Evolutionary conservation across 352 stramenopile genomes (phyloP).

Genomic region (Phytophthora lateralis): DNA sequence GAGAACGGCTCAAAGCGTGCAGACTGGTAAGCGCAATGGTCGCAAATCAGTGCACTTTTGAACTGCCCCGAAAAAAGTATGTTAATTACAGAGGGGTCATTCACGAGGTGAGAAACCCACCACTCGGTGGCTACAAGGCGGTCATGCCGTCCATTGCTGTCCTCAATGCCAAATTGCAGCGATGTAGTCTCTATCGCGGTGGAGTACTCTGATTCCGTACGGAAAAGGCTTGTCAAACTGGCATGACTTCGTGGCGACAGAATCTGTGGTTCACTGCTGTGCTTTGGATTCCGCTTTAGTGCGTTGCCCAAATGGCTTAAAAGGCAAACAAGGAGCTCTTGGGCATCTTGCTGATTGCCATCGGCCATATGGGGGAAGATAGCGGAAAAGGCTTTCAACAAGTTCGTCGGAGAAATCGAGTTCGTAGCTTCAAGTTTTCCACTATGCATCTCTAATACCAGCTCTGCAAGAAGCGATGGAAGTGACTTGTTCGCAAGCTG

Average conservation of each 20-base stretch:
- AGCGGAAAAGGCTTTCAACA: slow-evolving; percentile 77
- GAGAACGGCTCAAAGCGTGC: slow-evolving; percentile 90
- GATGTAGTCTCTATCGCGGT: not conserved
- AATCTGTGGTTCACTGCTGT: slow-evolving; percentile 57
- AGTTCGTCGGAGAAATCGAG: slow-evolving; percentile 60
- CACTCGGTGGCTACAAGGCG: slow-evolving; percentile 95
- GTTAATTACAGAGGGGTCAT: slow-evolving; percentile 95
- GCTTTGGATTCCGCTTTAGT: slow-evolving; percentile 64
- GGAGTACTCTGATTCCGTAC: not conserved
- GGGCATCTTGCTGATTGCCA: slow-evolving; percentile 94
- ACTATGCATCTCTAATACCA: slow-evolving; percentile 65
- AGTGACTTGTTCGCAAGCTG: slow-evolving; percentile 38
- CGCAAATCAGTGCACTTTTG: slow-evolving; percentile 93
- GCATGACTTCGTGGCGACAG: slow-evolving; percentile 39
- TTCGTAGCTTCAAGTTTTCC: slow-evolving; percentile 3
- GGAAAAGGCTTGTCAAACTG: slow-evolving; percentile 33
- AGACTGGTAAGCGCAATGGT: slow-evolving; percentile 83
- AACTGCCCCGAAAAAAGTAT: slow-evolving; percentile 97
- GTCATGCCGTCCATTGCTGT: slow-evolving; percentile 94
- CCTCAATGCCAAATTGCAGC: slow-evolving; percentile 53
- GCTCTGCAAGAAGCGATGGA: slow-evolving; percentile 71
- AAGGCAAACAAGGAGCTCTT: slow-evolving; percentile 94
- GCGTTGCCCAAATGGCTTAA: slow-evolving; percentile 94
- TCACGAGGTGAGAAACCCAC: slow-evolving; percentile 95
- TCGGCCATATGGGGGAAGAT: slow-evolving; percentile 92